Conservation (phyloP, 106 monocot genomes). For the Dendrobium officinale region DNA sequence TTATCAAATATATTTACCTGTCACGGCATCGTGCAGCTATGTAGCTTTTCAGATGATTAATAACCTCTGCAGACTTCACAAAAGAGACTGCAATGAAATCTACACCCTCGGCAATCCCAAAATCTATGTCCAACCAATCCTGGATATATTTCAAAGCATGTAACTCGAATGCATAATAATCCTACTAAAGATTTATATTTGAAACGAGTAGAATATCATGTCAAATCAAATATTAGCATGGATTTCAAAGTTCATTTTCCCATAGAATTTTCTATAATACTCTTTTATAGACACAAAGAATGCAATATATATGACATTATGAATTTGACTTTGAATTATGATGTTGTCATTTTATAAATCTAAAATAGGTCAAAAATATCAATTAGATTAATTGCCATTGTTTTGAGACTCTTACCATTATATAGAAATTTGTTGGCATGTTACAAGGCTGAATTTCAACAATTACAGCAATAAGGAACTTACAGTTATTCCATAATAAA, state of each 20-base stretch:
- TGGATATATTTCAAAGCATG: slow-evolving; percentile 11
- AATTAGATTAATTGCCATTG: too few relatives aligned
- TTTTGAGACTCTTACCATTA: too few relatives aligned
- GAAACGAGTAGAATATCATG: not conserved
- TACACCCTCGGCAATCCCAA: slow-evolving; percentile 80
- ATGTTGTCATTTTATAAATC: too few relatives aligned
- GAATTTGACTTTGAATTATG: too few relatives aligned
- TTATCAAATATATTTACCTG: slow-evolving; percentile 31
- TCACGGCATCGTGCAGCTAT: slow-evolving; percentile 63
- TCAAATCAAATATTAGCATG: not conserved
- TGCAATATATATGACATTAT: not conserved
- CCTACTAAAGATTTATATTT: not conserved
- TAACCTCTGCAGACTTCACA: slow-evolving; percentile 80
- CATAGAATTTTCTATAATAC: not conserved
- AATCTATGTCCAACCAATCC: slow-evolving; percentile 87
- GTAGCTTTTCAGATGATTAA: slow-evolving; percentile 88
- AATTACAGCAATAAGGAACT: too few relatives aligned
- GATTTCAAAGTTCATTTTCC: not conserved
- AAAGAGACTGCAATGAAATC: slow-evolving; percentile 80
- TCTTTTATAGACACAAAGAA: not conserved
- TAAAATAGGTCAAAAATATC: too few relatives aligned
- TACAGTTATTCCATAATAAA: too few relatives aligned
- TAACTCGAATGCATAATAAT: not conserved
- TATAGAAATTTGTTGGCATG: too few relatives aligned
- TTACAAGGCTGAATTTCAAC: too few relatives aligned